Percentiles rank a stretch among this genome's conserved stretches.
These are phyloP conservation scores for Phytophthora chlamydospora DNA, from an alignment of 352 stramenopile species.

Conservation along the genomic window DNA sequence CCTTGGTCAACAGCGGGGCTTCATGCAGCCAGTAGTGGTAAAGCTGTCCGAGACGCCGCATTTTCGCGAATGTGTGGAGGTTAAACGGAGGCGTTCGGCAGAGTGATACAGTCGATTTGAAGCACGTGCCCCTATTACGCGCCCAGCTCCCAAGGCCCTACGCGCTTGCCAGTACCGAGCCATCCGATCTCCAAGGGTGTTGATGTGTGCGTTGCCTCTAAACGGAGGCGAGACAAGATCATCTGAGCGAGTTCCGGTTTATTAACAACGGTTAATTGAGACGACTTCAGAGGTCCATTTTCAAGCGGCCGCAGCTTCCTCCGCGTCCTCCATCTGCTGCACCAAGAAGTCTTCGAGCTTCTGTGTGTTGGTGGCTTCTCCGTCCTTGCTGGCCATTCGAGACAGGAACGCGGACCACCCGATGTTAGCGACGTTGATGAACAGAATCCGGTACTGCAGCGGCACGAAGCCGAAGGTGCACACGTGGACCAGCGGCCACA, in stretches of 20 bases:
- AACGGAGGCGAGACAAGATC: not conserved
- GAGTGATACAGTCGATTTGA: conserved; percentile 20
- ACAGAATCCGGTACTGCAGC: conserved; percentile 54
- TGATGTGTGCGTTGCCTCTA: too few species aligned
- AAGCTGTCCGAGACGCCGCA: conserved; percentile 37
- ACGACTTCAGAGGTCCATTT: not conserved
- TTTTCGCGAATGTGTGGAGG: conserved; percentile 11
- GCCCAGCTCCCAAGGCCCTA: too few species aligned
- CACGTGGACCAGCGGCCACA: conserved; percentile 53
- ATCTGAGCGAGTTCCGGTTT: conserved; percentile 1
- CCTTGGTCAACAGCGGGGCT: conserved; percentile 64
- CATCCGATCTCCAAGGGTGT: too few species aligned
- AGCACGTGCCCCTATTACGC: conserved; percentile 3
- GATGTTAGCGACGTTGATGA: conserved; percentile 52
- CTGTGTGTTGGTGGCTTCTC: conserved; percentile 7
- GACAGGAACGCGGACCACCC: conserved; percentile 57
- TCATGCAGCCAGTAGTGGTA: conserved; percentile 55
- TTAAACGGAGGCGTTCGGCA: conserved; percentile 4
- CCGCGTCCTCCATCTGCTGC: conserved; percentile 28
- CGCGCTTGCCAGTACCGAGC: too few species aligned
- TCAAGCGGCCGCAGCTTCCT: conserved; percentile 22
- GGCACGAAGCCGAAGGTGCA: conserved; percentile 53
- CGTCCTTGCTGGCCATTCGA: conserved; percentile 40
- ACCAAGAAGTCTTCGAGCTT: conserved; percentile 29
- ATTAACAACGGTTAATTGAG: not conserved